Evolutionary conservation across 768 basidiomycete genomes (phyloP).

Genomic region (Hortiboletus flavorubellus): DNA sequence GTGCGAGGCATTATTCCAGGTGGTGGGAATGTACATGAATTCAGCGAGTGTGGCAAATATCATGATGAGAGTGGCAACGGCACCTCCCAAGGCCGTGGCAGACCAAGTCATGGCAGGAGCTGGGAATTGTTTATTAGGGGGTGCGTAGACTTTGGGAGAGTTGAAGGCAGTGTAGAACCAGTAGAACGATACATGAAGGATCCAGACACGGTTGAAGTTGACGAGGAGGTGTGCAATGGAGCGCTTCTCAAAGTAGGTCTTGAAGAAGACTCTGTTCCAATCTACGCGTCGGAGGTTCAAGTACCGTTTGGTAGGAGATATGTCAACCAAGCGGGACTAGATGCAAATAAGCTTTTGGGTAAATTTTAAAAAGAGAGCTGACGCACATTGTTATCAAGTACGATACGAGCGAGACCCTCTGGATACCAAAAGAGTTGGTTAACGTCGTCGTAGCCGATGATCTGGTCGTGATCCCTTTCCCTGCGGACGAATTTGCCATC

Average conservation of each 20-base stretch:
- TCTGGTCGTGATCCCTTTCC: slow-evolving; percentile 92
- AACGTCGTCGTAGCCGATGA: slow-evolving; percentile 99
- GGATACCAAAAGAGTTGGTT: slow-evolving; percentile 99
- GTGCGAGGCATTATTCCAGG: slow-evolving; percentile 98
- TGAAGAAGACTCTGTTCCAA: slow-evolving; percentile 96
- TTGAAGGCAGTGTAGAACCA: slow-evolving; percentile 99
- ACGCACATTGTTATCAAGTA: slow-evolving; percentile 80
- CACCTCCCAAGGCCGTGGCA: slow-evolving; percentile 92
- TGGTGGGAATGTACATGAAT: slow-evolving; percentile 96
- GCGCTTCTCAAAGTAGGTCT: slow-evolving; percentile 97
- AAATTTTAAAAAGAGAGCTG: neutral
- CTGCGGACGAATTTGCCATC: slow-evolving; percentile 93
- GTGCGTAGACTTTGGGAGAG: slow-evolving; percentile 88
- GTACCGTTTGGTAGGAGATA: slow-evolving; percentile 89
- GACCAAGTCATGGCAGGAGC: slow-evolving; percentile 93
- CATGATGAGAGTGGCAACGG: slow-evolving; percentile 92
- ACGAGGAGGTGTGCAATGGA: slow-evolving; percentile 90
- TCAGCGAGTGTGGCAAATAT: slow-evolving; percentile 90
- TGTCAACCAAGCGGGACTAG: slow-evolving; percentile 88
- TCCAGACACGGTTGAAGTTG: slow-evolving; percentile 99
- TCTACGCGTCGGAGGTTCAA: slow-evolving; percentile 89
- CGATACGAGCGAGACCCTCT: slow-evolving; percentile 92
- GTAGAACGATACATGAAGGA: slow-evolving; percentile 88
- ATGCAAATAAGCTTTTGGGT: slow-evolving; percentile 7
- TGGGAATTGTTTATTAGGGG: slow-evolving; percentile 58